Evolutionary conservation across 306 rosid species (phyloP), one percentile per base, ranked within the genome.

Genomic region (Rubus parviflorus): DNA sequence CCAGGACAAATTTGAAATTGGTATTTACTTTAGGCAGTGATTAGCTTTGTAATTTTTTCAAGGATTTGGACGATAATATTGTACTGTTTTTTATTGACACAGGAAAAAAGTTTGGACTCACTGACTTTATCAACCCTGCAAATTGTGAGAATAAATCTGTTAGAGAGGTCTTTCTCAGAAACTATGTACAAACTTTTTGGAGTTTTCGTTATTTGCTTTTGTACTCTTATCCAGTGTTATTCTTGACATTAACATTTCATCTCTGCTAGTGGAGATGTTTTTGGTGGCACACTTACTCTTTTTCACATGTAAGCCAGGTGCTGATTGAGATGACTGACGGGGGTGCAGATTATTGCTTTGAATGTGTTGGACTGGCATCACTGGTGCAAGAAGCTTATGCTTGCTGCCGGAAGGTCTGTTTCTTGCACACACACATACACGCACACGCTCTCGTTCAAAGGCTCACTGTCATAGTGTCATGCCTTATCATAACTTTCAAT

Each of bases 261-360:
- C n/a, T 7, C 8, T 6, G 68, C 10, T n/a, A 48, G 56, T 37
- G 35, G 54, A 38, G 22, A 58, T 48, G 64, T 35, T 78, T 45
- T 35, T 61, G 52, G 45, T 46, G 42, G 74, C 54, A 38, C 46
- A 63, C 69, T 16, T 17, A 41, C 51, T 22, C 6, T 25, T n/a
- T 79, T 40, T 51, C 47, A 11, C 13, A 47, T 72, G 70, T 77
- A 22, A 67, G 61, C 35, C 87, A 91, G 97, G 66, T 82, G 61
- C 84, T 92, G 69, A 79, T 11, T 23, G 92, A 90, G 70, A 88
- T 89, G 80, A 92, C 93, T 67, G 88, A 58, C 17, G 97, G 88
- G 6, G 98, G 95, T 40, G 93, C 95, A 37, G 97, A 92, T 85
- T 89, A 83, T 82, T 94, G 98, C 82, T 92, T 89, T 43, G 97